Evolutionary conservation across 2,329 filamentous ascomycete species (phyloP).

Genomic region (Passalora sequoiae): DNA sequence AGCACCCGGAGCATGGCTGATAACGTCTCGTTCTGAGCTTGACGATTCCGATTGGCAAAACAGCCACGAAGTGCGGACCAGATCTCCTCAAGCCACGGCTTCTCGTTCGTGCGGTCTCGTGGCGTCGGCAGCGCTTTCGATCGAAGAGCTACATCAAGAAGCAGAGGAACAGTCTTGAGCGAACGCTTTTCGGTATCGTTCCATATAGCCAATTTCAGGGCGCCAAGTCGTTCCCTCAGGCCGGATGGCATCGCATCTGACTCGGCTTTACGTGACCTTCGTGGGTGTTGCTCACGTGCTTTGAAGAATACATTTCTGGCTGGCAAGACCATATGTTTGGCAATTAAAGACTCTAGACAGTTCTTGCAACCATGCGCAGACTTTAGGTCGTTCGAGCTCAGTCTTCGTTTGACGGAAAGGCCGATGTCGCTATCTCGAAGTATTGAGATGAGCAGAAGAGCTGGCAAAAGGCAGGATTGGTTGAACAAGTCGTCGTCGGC

Average conservation of each 20-base stretch:
- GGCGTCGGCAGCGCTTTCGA: constrained; percentile 38
- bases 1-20: constrained; percentile 25
- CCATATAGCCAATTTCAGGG: constrained; percentile 5
- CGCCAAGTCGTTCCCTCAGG: constrained; percentile 9
- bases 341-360: constrained; percentile 29
- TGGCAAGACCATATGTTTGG: constrained; percentile 41
- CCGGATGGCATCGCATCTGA: background rate
- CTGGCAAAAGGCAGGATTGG: constrained; percentile 24
- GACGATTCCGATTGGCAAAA: constrained; percentile 19
- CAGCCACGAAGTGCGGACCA: constrained; percentile 37
- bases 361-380: background rate
- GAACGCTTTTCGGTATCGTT: constrained; percentile 1
- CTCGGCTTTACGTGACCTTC: background rate
- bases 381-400: background rate
- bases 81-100: constrained; percentile 42
- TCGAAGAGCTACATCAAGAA: constrained; percentile 41
- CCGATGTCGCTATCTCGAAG: background rate
- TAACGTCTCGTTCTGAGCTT: constrained; percentile 21
- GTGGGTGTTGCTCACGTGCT: constrained; percentile 9
- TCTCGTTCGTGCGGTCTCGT: constrained; percentile 37
- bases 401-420: constrained; percentile 21
- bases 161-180: constrained; percentile 15
- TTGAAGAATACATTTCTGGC: constrained; percentile 36
- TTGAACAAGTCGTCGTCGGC: constrained; percentile 28
- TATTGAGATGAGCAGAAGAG: constrained; percentile 16